Evolutionary conservation across 1,139 yeast genomes (phyloP).

Genomic region (Wickerhamiella pararugosa): DNA sequence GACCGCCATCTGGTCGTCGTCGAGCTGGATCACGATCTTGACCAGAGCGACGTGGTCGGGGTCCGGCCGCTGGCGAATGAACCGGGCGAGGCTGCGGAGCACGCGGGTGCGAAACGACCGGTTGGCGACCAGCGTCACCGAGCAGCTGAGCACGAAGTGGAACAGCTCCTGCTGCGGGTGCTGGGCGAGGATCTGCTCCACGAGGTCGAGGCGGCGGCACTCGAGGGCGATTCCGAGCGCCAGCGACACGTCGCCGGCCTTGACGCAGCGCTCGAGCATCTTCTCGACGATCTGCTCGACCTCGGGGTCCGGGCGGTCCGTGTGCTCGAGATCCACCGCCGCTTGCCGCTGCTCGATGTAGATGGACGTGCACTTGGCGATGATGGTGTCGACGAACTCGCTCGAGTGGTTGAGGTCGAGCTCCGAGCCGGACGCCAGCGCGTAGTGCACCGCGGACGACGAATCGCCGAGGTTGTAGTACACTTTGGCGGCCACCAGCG

Average conservation of each 20-base stretch:
- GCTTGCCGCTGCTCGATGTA: constrained; percentile 52
- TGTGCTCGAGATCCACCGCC: constrained; percentile 20
- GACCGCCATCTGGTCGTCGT: constrained; percentile 57
- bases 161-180: constrained; percentile 36
- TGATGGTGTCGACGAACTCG: constrained; percentile 89
- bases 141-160: constrained; percentile 63
- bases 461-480: constrained; percentile 93
- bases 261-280: constrained; percentile 72
- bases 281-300: constrained; percentile 60
- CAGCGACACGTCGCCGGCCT: constrained; percentile 54
- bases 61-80: constrained; percentile 6
- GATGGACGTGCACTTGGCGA: constrained; percentile 60
- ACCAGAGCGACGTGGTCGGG: constrained; percentile 69
- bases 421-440: constrained; percentile 68
- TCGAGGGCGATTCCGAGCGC: constrained; percentile 89
- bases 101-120: constrained; percentile 51
- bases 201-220: constrained; percentile 71
- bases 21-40: constrained; percentile 78
- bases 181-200: constrained; percentile 42
- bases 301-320: constrained; percentile 37
- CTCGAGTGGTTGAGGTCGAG: constrained; percentile 59
- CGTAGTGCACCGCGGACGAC: constrained; percentile 78
- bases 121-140: constrained; percentile 50
- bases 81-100: constrained; percentile 44
- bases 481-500: constrained; percentile 82